Conservation (phyloP, 305 asterid species). For the Stenogyne calaminthoides region DNA sequence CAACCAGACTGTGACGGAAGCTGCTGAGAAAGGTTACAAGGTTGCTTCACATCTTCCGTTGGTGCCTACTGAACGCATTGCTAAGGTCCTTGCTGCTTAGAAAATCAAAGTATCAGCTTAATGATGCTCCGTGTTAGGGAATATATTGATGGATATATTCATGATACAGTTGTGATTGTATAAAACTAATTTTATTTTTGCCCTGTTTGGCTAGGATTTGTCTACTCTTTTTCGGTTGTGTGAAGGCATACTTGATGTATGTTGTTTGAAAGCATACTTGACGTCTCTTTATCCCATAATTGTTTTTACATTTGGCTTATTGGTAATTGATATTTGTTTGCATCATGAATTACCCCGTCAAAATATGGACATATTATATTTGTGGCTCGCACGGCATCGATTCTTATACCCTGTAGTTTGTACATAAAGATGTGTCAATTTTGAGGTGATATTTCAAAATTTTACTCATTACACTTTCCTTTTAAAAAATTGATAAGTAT, state of each 20-base stretch:
- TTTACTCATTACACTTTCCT: too few relatives aligned
- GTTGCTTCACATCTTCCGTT: conserved; percentile 74
- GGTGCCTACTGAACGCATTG: conserved; percentile 79
- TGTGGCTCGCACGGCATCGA: too few relatives aligned
- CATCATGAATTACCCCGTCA: too few relatives aligned
- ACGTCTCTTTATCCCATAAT: too few relatives aligned
- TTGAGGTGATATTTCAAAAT: too few relatives aligned
- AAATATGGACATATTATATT: too few relatives aligned
- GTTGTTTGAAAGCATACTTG: neutral
- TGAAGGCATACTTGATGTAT: neutral
- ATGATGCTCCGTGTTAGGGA: neutral
- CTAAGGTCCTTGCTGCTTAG: conserved; percentile 61
- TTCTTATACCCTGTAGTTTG: too few relatives aligned
- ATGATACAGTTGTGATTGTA: neutral
- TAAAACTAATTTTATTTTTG: neutral
- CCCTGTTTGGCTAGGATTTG: neutral
- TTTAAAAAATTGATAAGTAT: too few relatives aligned
- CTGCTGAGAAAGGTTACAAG: conserved; percentile 77
- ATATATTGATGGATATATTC: neutral
- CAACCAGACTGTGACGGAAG: conserved; percentile 64
- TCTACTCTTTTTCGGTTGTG: neutral
- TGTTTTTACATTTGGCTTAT: too few relatives aligned
- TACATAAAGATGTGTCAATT: too few relatives aligned
- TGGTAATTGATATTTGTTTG: too few relatives aligned
- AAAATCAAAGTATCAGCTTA: too few relatives aligned